phyloP scores from a whole-genome alignment of 1,284 basidiomycete genomes.

The Hypsizygus ulmarius region DNA sequence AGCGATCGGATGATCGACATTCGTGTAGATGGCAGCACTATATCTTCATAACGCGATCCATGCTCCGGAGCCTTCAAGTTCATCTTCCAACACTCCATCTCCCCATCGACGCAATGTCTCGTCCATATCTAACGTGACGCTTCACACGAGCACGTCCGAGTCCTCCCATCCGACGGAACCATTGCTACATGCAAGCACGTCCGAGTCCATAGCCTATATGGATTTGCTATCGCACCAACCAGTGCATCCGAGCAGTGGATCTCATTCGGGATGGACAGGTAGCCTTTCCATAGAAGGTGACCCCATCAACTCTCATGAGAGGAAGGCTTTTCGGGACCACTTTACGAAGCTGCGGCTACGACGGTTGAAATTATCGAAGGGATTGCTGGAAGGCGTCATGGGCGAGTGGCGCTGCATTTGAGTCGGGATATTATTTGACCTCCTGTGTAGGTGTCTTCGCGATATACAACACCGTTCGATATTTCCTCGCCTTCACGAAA shows the following conservation, averaged over 20 bases:
- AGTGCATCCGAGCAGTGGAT: constrained; percentile 34
- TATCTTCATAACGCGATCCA: constrained; percentile 57
- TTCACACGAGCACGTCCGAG: constrained; percentile 45
- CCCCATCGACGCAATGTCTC: constrained; percentile 48
- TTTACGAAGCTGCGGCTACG: constrained; percentile 39
- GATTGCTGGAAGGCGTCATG: constrained; percentile 43
- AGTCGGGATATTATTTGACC: not conserved
- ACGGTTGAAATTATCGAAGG: constrained; percentile 36
- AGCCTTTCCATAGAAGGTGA: constrained; percentile 43
- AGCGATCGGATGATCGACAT: constrained; percentile 10
- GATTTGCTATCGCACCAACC: constrained; percentile 48
- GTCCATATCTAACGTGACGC: constrained; percentile 48
- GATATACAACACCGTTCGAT: constrained; percentile 58
- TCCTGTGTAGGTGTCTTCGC: constrained; percentile 50
- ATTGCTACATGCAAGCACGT: constrained; percentile 36
- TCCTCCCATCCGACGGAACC: constrained; percentile 51
- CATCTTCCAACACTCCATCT: constrained; percentile 17
- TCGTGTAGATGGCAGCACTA: constrained; percentile 47
- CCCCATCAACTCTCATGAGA: constrained; percentile 37
- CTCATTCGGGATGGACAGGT: constrained; percentile 33
- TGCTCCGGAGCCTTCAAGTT: constrained; percentile 36
- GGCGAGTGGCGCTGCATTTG: constrained; percentile 36
- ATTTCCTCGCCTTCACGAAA: constrained; percentile 52
- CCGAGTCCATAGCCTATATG: constrained; percentile 42
- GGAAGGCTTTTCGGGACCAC: constrained; percentile 36